Conservation (phyloP, 441 rosid genomes). For the Brassica balearica region DNA sequence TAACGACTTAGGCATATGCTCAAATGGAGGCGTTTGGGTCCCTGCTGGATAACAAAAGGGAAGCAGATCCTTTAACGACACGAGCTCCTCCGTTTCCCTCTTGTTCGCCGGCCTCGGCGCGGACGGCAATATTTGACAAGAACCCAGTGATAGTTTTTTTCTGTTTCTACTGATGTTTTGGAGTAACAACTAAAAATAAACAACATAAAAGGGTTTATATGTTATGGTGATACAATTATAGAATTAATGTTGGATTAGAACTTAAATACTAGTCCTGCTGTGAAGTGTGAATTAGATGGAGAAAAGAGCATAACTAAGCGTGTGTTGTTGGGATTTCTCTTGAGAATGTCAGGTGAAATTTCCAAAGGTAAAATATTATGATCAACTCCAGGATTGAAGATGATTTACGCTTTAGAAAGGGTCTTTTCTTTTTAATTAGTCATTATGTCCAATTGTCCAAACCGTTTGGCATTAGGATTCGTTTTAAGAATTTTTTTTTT, state of each 20-base stretch:
- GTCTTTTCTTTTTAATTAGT: slow-evolving; percentile 21
- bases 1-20: slow-evolving; percentile 4
- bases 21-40: slow-evolving; percentile 37
- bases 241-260: slow-evolving; percentile 13
- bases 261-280: slow-evolving; percentile 17
- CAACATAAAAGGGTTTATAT: neutral
- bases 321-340: slow-evolving; percentile 17
- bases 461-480: neutral
- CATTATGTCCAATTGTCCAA: neutral
- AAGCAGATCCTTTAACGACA: slow-evolving; percentile 27
- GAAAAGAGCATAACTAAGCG: slow-evolving; percentile 8
- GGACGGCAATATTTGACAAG: slow-evolving; percentile 26
- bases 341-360: slow-evolving; percentile 18
- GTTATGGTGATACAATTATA: neutral
- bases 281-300: slow-evolving; percentile 9
- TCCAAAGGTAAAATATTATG: slow-evolving; percentile 7
- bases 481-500: neutral
- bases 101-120: slow-evolving; percentile 12
- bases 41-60: slow-evolving; percentile 21
- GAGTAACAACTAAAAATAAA: neutral
- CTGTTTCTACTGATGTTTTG: neutral
- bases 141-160: slow-evolving; percentile 31
- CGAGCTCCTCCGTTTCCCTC: slow-evolving; percentile 11
- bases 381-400: neutral
- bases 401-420: slow-evolving; percentile 9